A percentile compares a stretch with the other conserved stretches of the same genome.
phyloP scores from a whole-genome alignment of 257 asterid genomes.

The Verbascum thapsus region DNA sequence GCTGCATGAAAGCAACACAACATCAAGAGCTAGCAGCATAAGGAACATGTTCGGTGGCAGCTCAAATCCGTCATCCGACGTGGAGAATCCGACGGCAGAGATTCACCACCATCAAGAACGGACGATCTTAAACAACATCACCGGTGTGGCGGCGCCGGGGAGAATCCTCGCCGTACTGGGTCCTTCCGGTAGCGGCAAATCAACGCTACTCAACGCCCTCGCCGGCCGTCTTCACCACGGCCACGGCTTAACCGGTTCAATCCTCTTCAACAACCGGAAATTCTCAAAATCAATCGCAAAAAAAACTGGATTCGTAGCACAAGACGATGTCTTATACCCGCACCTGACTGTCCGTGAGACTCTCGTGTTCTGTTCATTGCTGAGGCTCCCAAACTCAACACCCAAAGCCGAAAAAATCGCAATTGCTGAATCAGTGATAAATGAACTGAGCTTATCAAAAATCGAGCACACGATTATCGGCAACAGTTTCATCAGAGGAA shows the following conservation, averaged over 20 bases:
- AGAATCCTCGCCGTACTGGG: slow-evolving; percentile 77
- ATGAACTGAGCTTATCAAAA: slow-evolving; percentile 64
- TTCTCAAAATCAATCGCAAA: slow-evolving; percentile 39
- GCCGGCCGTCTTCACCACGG: slow-evolving; percentile 74
- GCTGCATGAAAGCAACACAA: slow-evolving; percentile 46
- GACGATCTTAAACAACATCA: slow-evolving; percentile 61
- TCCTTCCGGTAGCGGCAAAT: slow-evolving; percentile 95
- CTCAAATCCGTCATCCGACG: slow-evolving; percentile 41
- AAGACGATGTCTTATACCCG: slow-evolving; percentile 76
- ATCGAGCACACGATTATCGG: slow-evolving; percentile 77
- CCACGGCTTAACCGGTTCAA: slow-evolving; percentile 56
- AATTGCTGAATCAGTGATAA: slow-evolving; percentile 58
- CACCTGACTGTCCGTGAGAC: slow-evolving; percentile 86
- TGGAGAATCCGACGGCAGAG: slow-evolving; percentile 50
- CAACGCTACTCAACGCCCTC: slow-evolving; percentile 77
- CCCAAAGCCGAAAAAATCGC: slow-evolving; percentile 50
- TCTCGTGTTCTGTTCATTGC: slow-evolving; percentile 62
- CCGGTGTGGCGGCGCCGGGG: slow-evolving; percentile 85
- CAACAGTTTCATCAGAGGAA: slow-evolving; percentile 63
- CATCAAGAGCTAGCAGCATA: slow-evolving; percentile 38
- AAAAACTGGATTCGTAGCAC: slow-evolving; percentile 81
- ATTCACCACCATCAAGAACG: slow-evolving; percentile 41
- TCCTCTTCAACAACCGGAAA: slow-evolving; percentile 64
- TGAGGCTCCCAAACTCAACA: slow-evolving; percentile 53
- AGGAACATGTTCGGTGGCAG: slow-evolving; percentile 41